Percentiles rank a stretch among this genome's conserved stretches.
phyloP scores from a whole-genome alignment of 2,329 filamentous ascomycete genomes.

The Pleurostoma richardsiae region DNA sequence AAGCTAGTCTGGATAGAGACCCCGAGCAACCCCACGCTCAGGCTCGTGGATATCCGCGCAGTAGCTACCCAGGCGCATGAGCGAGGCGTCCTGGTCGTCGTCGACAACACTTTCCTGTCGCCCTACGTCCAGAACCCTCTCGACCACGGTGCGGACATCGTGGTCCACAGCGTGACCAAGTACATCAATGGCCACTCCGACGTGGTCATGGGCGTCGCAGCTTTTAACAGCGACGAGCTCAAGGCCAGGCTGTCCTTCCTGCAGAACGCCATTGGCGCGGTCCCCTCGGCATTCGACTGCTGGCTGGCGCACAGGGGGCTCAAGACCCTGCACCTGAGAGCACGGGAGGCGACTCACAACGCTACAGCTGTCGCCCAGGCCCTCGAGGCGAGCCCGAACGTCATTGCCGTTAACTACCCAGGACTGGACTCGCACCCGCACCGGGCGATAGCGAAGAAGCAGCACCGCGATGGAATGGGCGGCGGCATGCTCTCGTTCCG shows the following conservation, averaged over 20 bases:
- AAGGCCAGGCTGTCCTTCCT: conserved; percentile 78
- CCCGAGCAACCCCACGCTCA: conserved; percentile 90
- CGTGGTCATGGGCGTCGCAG: conserved; percentile 95
- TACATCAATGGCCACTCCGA: conserved; percentile 98
- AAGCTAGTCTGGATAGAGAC: conserved; percentile 97
- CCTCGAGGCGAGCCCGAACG: conserved; percentile 74
- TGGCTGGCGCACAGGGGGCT: conserved; percentile 97
- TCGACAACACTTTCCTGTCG: conserved; percentile 97
- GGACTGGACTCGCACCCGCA: conserved; percentile 85
- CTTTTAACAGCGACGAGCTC: conserved; percentile 83
- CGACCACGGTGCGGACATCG: conserved; percentile 91
- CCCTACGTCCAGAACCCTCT: conserved; percentile 97
- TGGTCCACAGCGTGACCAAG: conserved; percentile 96
- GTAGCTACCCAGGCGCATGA: conserved; percentile 79
- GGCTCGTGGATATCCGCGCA: conserved; percentile 86
- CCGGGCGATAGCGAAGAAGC: conserved; percentile 75
- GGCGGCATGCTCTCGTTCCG: conserved; percentile 98
- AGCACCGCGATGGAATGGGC: conserved; percentile 91
- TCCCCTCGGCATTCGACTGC: conserved; percentile 92
- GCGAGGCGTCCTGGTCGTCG: conserved; percentile 90
- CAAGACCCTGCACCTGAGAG: conserved; percentile 93
- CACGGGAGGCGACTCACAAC: conserved; percentile 77
- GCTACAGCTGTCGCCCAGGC: conserved; percentile 71
- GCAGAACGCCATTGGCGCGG: conserved; percentile 94
- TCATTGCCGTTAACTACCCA: conserved; percentile 92